phyloP scores from a whole-genome alignment of 352 stramenopile species.

The Globisporangium sylvaticum region DNA sequence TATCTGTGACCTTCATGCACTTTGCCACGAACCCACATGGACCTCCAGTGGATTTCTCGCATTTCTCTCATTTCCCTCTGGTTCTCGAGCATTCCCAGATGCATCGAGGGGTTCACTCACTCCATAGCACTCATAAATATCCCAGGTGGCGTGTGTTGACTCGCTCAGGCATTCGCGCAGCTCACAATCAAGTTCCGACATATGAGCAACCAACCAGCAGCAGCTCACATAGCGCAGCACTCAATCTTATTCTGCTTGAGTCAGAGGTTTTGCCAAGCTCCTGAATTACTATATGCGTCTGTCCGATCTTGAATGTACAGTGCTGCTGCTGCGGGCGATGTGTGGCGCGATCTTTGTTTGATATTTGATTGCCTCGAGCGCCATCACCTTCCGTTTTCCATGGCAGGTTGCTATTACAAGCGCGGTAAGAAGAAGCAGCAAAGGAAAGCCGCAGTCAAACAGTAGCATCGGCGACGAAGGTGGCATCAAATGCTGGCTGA shows the following conservation, averaged over 20 bases:
- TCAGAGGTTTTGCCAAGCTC: not conserved
- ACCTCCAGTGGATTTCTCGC: not conserved
- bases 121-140: too few relatives aligned
- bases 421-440: not conserved
- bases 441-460: not conserved
- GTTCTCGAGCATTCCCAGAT: not conserved
- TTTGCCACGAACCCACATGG: not conserved
- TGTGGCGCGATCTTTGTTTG: not conserved
- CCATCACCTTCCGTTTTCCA: not conserved
- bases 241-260: not conserved
- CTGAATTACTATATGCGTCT: not conserved
- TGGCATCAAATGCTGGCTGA: not conserved
- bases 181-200: not conserved
- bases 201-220: not conserved
- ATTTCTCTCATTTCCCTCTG: not conserved
- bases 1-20: not conserved
- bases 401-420: not conserved
- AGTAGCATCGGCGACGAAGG: not conserved
- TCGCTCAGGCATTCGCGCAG: not conserved
- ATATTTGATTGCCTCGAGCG: not conserved
- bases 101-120: not conserved
- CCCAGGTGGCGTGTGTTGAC: not conserved
- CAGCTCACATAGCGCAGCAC: too few relatives aligned
- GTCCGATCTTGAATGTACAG: not conserved
- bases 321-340: too few relatives aligned